These are phyloP conservation scores for Diaporthe amygdali DNA, from an alignment of 2,329 filamentous ascomycete species.

Conservation along the genomic window DNA sequence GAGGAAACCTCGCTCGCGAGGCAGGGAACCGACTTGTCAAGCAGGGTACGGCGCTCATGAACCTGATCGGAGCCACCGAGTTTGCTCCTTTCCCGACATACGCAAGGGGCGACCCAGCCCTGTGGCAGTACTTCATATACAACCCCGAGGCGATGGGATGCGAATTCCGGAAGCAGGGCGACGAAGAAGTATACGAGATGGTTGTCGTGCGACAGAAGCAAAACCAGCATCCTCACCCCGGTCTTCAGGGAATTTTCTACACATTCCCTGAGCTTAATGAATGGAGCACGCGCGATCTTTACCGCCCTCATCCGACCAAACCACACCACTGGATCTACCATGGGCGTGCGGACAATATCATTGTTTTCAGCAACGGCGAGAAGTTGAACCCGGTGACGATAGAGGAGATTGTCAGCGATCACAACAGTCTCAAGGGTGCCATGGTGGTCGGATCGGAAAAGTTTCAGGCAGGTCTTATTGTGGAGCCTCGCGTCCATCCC, in stretches of 20 bases:
- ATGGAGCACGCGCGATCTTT: conserved; percentile 51
- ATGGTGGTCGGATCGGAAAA: conserved; percentile 50
- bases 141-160: conserved; percentile 46
- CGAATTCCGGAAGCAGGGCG: conserved; percentile 42
- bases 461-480: conserved; percentile 52
- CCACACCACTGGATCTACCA: conserved; percentile 41
- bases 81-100: conserved; percentile 34
- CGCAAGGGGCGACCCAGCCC: conserved; percentile 35
- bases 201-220: conserved; percentile 44
- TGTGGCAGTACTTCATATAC: conserved; percentile 51
- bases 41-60: conserved; percentile 39
- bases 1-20: conserved; percentile 43
- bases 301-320: conserved; percentile 42
- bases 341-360: conserved; percentile 48
- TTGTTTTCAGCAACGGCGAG: conserved; percentile 56
- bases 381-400: conserved; percentile 55
- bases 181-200: conserved; percentile 42
- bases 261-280: conserved; percentile 46
- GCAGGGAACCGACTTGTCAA: conserved; percentile 44
- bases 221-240: conserved; percentile 43
- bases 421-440: conserved; percentile 45
- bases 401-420: conserved; percentile 44
- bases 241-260: conserved; percentile 43
- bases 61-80: conserved; percentile 49
- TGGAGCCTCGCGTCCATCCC: conserved; percentile 47